Evolutionary conservation across 768 basidiomycete genomes (phyloP), one percentile per base, ranked within the genome.

Genomic region (Goffeauzyma gilvescens): DNA sequence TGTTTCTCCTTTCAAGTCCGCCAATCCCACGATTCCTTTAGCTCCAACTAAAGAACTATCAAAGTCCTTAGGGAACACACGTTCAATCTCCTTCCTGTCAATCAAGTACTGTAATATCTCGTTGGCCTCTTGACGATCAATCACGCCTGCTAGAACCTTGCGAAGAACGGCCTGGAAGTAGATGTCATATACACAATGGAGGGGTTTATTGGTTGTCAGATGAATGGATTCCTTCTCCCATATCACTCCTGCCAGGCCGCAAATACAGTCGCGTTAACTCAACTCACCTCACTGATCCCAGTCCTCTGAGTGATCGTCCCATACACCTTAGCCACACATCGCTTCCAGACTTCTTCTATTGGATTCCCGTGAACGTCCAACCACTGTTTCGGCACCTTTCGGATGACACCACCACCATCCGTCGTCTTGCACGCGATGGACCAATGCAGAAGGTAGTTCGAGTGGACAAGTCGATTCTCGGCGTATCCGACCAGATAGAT

Each of bases 371-470:
- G 48, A 14, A 63, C 45, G 34, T 56, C 54, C 4, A 51, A 31
- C 61, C 61, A 63, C 35, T 54, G 33, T 36, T 55, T 41, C 3
- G 59, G 54, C 6, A n/a, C n/a, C n/a, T n/a, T n/a, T n/a, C n/a
- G n/a, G n/a, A n/a, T n/a, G n/a, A n/a, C n/a, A n/a, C n/a, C n/a
- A n/a, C n/a, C n/a, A n/a, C n/a, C n/a, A n/a, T n/a, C n/a, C n/a
- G n/a, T n/a, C n/a, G n/a, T n/a, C n/a, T n/a, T n/a, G n/a, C n/a
- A n/a, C n/a, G n/a, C n/a, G n/a, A n/a, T n/a, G n/a, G n/a, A n/a
- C n/a, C n/a, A n/a, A n/a, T n/a, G n/a, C n/a, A n/a, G n/a, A n/a
- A n/a, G n/a, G n/a, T n/a, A n/a, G n/a, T n/a, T n/a, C n/a, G n/a
- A n/a, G n/a, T n/a, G n/a, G n/a, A n/a, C n/a, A n/a, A n/a, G n/a